Base-by-base conservation (phyloP, 768 basidiomycete genomes). In the Suillus lakei region DNA sequence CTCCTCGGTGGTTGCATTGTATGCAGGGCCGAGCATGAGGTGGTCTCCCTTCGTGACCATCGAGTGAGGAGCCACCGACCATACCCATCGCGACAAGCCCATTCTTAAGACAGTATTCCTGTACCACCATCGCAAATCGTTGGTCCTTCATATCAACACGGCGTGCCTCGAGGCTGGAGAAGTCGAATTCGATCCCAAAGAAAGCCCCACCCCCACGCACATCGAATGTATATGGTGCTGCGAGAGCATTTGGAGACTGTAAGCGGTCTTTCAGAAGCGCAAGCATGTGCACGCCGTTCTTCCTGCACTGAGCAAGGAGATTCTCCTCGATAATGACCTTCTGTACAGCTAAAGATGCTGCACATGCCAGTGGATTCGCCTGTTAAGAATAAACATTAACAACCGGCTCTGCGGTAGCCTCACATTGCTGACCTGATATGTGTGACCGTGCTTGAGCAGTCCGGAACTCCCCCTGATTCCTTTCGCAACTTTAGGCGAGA, bases 151-250 rank as follows among this genome's bases (percentile, higher is more conserved):
- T 83, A 65, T 87, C 79, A 21, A 86, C 60, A n/a, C 75, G 74
- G 43, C 75, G 64, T 12, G 80, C 82, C 63, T 82, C 79, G 15
- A 76, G 72, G 18, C 73, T 74, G 5, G 82, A 81, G 67, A 91
- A 88, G 69, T 94, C 91, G 67, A 93, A 95, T 73, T 96, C 94
- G 62, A 96, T 78, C 28, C 82, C 90, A 91, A 91, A 95, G 79
- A 95, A 93, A 34, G 88, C 84, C 39, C 95, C 95, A 23, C 87
- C 87, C 12, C 95, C 95, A 34, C 95, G 89, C 65, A 95, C 86
- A 73, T 95, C 93, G 71, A 90, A 92, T 5, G 86, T 84, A 73
- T 85, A 90, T 1, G 89, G 90, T 32, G 86, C 85, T 41, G 89
- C 85, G 51, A 80, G 71, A n/a, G 86, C 79, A 69, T 84, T 86